Evolutionary conservation across 2,329 filamentous ascomycete species (phyloP), one percentile per base, ranked within the genome.

Genomic region (Aspergillus sclerotialis): DNA sequence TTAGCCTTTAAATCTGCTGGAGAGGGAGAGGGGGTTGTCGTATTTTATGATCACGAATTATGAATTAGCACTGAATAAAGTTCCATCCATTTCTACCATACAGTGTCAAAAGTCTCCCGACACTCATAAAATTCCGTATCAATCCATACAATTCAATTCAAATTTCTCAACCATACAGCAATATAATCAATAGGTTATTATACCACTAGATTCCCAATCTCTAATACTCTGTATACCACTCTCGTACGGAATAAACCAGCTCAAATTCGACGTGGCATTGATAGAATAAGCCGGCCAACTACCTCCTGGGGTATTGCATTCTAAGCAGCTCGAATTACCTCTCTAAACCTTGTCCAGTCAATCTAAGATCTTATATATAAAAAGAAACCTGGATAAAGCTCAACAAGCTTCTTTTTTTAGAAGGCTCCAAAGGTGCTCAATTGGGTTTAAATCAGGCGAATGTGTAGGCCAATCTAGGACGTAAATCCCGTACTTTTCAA

Each of bases 1-100:
- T 77, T 19, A 67, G 59, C 25, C 53, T 75, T 21, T 70, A 55
- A 29, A 25, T 27, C 11, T 8, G 28, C 23, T 50, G 33, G 38
- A 25, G 16, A 8, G 4, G 10, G 15, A 15, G 5, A 17, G 8
- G 15, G 16, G 29, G 28, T 9, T 4, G 5, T 9, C 15, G 11
- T 21, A 11, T 32, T 33, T n/a, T n/a, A n/a, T n/a, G n/a, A n/a
- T n/a, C n/a, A n/a, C n/a, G n/a, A n/a, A n/a, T n/a, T n/a, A n/a
- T n/a, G n/a, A n/a, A n/a, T n/a, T n/a, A n/a, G n/a, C n/a, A n/a
- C n/a, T n/a, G n/a, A n/a, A n/a, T n/a, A n/a, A n/a, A n/a, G n/a
- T n/a, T n/a, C n/a, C n/a, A n/a, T n/a, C n/a, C n/a, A n/a, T n/a
- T n/a, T n/a, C n/a, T n/a, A n/a, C n/a, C n/a, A n/a, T n/a, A n/a